Evolutionary conservation across 164 flowering plant species (phyloP), one percentile per base, ranked within the genome.

Genomic region (Akebia trifoliata): DNA sequence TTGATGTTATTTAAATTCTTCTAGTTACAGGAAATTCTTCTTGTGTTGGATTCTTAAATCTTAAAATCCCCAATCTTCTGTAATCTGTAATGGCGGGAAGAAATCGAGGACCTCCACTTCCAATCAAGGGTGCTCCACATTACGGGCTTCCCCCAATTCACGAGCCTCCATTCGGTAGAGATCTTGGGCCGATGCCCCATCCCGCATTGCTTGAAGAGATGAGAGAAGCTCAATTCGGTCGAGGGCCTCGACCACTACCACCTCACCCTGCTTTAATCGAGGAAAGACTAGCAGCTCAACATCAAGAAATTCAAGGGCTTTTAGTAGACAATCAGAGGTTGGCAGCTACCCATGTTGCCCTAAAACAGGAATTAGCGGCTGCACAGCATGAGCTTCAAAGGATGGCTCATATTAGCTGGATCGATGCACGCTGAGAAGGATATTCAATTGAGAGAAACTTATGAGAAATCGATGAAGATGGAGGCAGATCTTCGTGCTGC

Each of bases 301-400:
- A 80, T 57, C 82, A 81, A 42, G 97, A 93, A 15, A 80, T 90
- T 46, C 97, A 90, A 44, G 85, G 66, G 5, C 79, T 90, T 3
- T 68, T 93, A 7, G 78, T 76, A 9, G 97, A 87, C 65, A 93
- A 93, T 66, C 95, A 86, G 67, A 61, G 94, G 44, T 67, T 90
- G 11, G 99, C 99, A 28, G 96, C 96, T 1, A 87, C 96, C 3
- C 99, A 93, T 70, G 97, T 90, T 35, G 96, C 99, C 0, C 78
- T 93, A 18, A 90, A 80, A 74, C 97, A 90, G 76, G 99, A 93
- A 50, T 54, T 90, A 24, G 94, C 81, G 50, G 74, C 72, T 38
- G 79, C 82, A 1, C 92, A 84, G 43, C 72, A 78, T 57, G 95
- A 93, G 73, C 61, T 93, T 54, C 87, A 83, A 29, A 72, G 75